Conservation (phyloP, 805 yeast genomes). For the Saccharomyces paradoxus region DNA sequence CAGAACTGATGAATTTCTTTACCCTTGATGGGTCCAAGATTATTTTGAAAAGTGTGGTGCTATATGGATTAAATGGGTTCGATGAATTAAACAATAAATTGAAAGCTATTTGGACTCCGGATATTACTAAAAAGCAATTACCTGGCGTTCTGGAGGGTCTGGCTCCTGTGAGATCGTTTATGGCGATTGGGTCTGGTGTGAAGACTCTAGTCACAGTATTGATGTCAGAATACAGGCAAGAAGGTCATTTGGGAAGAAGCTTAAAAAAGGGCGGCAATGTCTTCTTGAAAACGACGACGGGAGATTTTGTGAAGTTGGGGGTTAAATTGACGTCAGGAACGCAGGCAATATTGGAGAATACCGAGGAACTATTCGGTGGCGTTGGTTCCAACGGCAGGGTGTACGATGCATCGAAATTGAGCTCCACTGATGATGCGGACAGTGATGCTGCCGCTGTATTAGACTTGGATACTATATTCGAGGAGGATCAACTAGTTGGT, state of each 20-base stretch:
- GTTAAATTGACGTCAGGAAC: conserved; percentile 84
- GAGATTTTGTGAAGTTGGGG: conserved; percentile 73
- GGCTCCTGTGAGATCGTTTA: conserved; percentile 70
- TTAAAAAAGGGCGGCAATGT: conserved; percentile 65
- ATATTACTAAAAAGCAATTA: conserved; percentile 72
- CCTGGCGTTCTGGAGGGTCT: conserved; percentile 77
- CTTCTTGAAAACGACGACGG: conserved; percentile 71
- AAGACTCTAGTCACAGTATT: conserved; percentile 69
- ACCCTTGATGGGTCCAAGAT: conserved; percentile 80
- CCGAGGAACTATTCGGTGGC: conserved; percentile 76
- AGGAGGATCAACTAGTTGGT: conserved; percentile 32
- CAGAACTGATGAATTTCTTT: conserved; percentile 83
- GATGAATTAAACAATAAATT: conserved; percentile 48
- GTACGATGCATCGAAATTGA: conserved; percentile 5
- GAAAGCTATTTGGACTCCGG: conserved; percentile 79
- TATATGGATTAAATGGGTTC: conserved; percentile 76
- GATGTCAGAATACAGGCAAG: conserved; percentile 61
- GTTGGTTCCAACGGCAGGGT: conserved; percentile 47
- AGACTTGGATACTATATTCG: conserved; percentile 22
- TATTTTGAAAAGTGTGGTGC: conserved; percentile 47
- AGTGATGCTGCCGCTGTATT: conserved; percentile 3
- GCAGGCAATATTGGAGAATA: conserved; percentile 67
- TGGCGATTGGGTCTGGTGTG: conserved; percentile 71
- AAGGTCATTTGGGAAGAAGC: conserved; percentile 60
- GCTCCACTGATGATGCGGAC: conserved; percentile 4